phyloP scores from a whole-genome alignment of 176 grass and related monocot genomes.

The Tillandsia fasciculata region DNA sequence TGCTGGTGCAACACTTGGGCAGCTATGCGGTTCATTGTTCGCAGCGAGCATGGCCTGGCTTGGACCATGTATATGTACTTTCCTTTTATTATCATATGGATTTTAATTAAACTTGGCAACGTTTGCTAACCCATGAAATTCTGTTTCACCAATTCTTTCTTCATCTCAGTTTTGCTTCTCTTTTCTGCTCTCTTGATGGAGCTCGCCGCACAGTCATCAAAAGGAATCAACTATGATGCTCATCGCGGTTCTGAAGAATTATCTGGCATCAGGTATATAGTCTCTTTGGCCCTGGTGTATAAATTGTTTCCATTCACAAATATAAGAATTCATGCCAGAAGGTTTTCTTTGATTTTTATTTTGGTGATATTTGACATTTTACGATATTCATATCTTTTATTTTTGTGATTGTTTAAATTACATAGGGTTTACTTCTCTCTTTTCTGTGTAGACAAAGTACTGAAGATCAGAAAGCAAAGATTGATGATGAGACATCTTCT shows the following conservation, averaged over 20 bases:
- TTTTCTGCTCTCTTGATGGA: conserved; percentile 86
- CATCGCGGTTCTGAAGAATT: conserved; percentile 39
- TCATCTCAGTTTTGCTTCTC: conserved; percentile 58
- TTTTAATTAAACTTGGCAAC: background rate
- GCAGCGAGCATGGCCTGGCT: conserved; percentile 89
- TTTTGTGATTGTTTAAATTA: background rate
- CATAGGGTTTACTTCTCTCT: background rate
- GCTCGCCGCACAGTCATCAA: conserved; percentile 65
- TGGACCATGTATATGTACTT: conserved; percentile 67
- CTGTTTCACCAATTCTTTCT: conserved; percentile 12
- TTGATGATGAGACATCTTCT: conserved; percentile 51
- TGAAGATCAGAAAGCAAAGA: conserved; percentile 11
- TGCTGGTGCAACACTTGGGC: conserved; percentile 85
- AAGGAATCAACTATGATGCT: conserved; percentile 64
- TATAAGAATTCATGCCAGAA: background rate
- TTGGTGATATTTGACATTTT: background rate
- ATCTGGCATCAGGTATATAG: conserved; percentile 32
- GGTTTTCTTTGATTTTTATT: background rate
- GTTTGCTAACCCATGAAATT: conserved; percentile 9
- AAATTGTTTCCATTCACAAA: background rate
- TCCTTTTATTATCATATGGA: conserved; percentile 9
- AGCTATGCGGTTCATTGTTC: conserved; percentile 82
- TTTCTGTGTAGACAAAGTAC: conserved; percentile 25
- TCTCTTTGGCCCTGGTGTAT: background rate
- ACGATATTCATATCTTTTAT: background rate